Evolutionary conservation across 768 basidiomycete genomes (phyloP), one percentile per base, ranked within the genome.

Genomic region (Mycena indigotica): DNA sequence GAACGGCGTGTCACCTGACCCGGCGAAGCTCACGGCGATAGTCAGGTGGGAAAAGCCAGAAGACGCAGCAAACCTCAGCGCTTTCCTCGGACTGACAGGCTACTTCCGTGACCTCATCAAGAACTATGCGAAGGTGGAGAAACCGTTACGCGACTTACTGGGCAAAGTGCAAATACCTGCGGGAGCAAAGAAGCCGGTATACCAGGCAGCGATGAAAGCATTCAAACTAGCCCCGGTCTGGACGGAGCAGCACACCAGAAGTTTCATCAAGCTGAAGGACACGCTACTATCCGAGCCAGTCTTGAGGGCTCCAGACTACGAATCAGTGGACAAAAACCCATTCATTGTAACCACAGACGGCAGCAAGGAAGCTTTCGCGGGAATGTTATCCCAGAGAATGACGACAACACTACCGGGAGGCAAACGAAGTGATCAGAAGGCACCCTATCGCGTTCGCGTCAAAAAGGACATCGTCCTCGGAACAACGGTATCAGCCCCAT

Each of bases 321-420:
- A 48, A 5, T 19, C 45, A 8, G 75, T 48, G 19, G 68, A 76
- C 38, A 67, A 70, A 3, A 57, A 58, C 5, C 72, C 64, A 0
- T 79, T 79, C 57, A 67, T 76, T 0, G 53, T 78, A 16, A 77
- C 72, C 0, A 72, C 71, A 0, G 76, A 79, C 57, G 74, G 70
- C 0, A 75, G 67, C 35, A 70, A 73, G 51, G 66, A 65, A 2
- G 72, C 72, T 0, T 77, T 76, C 51, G 73, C 65, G 0, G 75
- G 61, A 4, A 61, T 73, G 2, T 53, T 75, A 0, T 28, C 67
- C 0, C 77, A 77, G 52, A 39, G 55, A 1, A 55, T 59, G 32
- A 51, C 64, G 3, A 63, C 61, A 5, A 58, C 59, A 0, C 44
- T 69, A 0, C 58, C 69, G 1, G 65, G 58, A 23, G 70, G 74